Conservation (phyloP, 371 early-diverging fungal genomes). For the Basidiobolus meristosporus region DNA sequence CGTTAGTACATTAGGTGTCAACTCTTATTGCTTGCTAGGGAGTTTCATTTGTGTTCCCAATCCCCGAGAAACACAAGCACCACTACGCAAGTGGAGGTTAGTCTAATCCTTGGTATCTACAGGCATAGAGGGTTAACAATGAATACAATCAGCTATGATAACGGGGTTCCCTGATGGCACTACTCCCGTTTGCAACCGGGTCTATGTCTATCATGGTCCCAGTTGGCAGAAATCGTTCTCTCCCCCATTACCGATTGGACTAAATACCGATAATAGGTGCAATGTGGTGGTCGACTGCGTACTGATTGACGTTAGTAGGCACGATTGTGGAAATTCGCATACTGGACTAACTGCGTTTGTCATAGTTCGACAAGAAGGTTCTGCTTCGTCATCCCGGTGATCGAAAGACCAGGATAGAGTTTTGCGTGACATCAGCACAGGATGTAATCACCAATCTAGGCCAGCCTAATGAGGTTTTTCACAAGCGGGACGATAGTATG, state of each 20-base stretch:
- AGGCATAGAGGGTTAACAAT: neutral
- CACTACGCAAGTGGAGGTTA: constrained; percentile 12
- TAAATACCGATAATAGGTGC: constrained; percentile 7
- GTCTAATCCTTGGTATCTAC: neutral
- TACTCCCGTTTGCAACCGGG: constrained; percentile 41
- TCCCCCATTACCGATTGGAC: constrained; percentile 14
- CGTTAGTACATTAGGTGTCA: neutral
- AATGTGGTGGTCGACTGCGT: constrained; percentile 4
- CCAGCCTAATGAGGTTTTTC: constrained; percentile 30
- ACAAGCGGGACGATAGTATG: constrained; percentile 56
- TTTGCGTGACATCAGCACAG: constrained; percentile 21
- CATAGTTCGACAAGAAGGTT: too few relatives aligned
- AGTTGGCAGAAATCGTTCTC: constrained; percentile 25
- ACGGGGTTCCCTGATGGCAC: constrained; percentile 57
- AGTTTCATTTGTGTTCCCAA: constrained; percentile 47
- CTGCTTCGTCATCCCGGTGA: too few relatives aligned
- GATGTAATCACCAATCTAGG: constrained; percentile 53
- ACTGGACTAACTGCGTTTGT: too few relatives aligned
- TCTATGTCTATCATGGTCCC: constrained; percentile 29
- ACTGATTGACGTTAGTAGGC: constrained; percentile 2
- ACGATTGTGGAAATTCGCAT: too few relatives aligned
- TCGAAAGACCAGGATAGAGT: too few relatives aligned
- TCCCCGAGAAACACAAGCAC: constrained; percentile 31
- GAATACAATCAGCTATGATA: constrained; percentile 23
- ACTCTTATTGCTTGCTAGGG: constrained; percentile 16